A percentile compares a stretch with the other conserved stretches of the same genome.
phyloP scores from a whole-genome alignment of 768 basidiomycete genomes.

The Tricholoma sp. region DNA sequence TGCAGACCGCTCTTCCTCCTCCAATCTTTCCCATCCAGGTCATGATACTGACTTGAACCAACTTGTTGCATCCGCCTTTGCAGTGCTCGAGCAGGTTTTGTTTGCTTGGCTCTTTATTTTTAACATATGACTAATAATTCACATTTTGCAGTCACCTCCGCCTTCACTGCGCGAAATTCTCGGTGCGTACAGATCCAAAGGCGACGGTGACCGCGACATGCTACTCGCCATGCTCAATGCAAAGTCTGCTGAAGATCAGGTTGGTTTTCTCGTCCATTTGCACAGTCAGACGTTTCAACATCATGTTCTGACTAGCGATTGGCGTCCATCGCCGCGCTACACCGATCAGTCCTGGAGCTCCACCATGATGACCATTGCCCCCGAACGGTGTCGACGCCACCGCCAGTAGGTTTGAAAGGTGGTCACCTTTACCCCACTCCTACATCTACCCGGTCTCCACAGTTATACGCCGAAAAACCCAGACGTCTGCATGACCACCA shows the following conservation, averaged over 20 bases:
- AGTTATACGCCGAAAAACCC: conserved; percentile 26
- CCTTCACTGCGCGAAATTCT: conserved; percentile 84
- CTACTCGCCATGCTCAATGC: conserved; percentile 87
- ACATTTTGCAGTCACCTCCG: conserved; percentile 54
- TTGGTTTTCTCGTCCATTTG: conserved; percentile 26
- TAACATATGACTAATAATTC: conserved; percentile 11
- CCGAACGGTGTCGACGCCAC: conserved; percentile 9
- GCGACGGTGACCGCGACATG: conserved; percentile 91
- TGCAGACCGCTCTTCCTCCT: conserved; percentile 20
- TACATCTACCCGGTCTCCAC: conserved; percentile 32
- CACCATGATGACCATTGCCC: conserved; percentile 32
- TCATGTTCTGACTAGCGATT: conserved; percentile 45
- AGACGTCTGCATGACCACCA: conserved; percentile 31
- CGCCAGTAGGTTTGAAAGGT: conserved; percentile 20
- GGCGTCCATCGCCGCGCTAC: conserved; percentile 64
- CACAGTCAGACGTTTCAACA: conserved; percentile 1
- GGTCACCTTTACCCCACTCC: conserved; percentile 37
- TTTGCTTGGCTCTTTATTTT: conserved; percentile 11
- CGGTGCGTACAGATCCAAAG: conserved; percentile 75
- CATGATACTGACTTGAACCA: conserved; percentile 28
- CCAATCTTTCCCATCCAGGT: conserved; percentile 13
- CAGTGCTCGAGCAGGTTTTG: conserved; percentile 41
- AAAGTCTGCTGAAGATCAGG: conserved; percentile 92
- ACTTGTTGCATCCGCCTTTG: conserved; percentile 33
- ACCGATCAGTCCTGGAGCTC: conserved; percentile 65